phyloP scores from a whole-genome alignment of 768 basidiomycete species.

The Naematelia aurantialba region DNA sequence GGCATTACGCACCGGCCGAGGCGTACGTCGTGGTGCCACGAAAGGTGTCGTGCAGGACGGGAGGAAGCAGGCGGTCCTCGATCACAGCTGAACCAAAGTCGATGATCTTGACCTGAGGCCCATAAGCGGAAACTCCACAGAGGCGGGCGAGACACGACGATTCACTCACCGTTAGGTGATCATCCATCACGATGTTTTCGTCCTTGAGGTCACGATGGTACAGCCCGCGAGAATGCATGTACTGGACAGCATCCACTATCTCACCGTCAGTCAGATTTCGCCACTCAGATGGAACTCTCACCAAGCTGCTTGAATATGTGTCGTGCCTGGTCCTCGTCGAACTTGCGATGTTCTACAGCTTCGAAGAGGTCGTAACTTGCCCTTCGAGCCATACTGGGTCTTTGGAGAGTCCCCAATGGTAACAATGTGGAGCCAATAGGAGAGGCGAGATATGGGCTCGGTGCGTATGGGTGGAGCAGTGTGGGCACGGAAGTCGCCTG shows the following conservation, averaged over 20 bases:
- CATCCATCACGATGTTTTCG: conserved; percentile 54
- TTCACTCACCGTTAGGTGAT: conserved; percentile 56
- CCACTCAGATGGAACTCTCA: conserved; percentile 13
- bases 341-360: conserved; percentile 82
- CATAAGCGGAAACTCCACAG: neutral
- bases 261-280: neutral
- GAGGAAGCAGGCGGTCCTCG: conserved; percentile 61
- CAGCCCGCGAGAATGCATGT: conserved; percentile 57
- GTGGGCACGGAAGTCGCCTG: neutral
- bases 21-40: conserved; percentile 50
- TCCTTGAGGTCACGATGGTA: conserved; percentile 54
- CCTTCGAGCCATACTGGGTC: conserved; percentile 58
- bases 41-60: conserved; percentile 70
- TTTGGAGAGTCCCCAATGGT: conserved; percentile 2
- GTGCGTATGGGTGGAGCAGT: conserved; percentile 3
- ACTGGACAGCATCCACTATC: conserved; percentile 70
- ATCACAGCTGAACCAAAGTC: conserved; percentile 90
- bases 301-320: conserved; percentile 78
- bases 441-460: conserved; percentile 2
- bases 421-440: conserved; percentile 18
- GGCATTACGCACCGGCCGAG: conserved; percentile 22
- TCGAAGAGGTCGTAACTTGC: conserved; percentile 91
- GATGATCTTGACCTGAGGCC: conserved; percentile 76
- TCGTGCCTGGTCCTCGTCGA: conserved; percentile 72
- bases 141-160: too few species aligned